Conservation (phyloP, 164 flowering plant genomes). For the Kalanchoe fedtschenkoi region DNA sequence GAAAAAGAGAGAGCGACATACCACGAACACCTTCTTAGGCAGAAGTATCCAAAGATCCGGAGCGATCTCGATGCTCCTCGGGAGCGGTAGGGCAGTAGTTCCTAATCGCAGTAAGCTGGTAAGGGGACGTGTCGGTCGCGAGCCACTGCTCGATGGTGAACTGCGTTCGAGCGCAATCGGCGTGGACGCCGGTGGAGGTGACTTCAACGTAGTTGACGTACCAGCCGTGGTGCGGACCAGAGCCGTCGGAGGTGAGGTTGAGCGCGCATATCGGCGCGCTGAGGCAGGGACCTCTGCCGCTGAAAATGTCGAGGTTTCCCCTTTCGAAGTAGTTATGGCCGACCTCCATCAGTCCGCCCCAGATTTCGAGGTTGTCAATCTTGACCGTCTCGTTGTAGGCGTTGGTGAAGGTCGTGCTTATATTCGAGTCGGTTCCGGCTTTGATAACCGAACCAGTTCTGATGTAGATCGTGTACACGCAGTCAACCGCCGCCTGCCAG, state of each 20-base stretch:
- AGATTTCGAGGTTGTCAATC: conserved; percentile 43
- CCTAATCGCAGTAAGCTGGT: conserved; percentile 31
- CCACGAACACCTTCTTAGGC: background rate
- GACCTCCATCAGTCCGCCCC: conserved; percentile 83
- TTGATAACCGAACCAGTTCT: conserved; percentile 62
- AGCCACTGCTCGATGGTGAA: conserved; percentile 86
- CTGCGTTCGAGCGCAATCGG: conserved; percentile 31
- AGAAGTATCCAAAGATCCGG: background rate
- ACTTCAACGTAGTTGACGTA: conserved; percentile 79
- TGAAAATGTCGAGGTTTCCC: conserved; percentile 80
- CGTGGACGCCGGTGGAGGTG: conserved; percentile 58
- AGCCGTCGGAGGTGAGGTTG: conserved; percentile 72
- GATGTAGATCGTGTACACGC: conserved; percentile 82
- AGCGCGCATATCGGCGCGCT: conserved; percentile 42
- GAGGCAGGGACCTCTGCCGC: conserved; percentile 55
- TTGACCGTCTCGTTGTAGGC: conserved; percentile 17
- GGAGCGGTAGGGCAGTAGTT: background rate
- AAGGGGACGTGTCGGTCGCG: conserved; percentile 53
- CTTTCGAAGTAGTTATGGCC: conserved; percentile 75
- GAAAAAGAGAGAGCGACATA: too few relatives aligned
- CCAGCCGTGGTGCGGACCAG: conserved; percentile 76
- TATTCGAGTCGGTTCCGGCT: conserved; percentile 78
- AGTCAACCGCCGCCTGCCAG: conserved; percentile 17
- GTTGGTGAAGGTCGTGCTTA: conserved; percentile 37
- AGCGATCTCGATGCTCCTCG: too few relatives aligned